A percentile compares a stretch with the other conserved stretches of the same genome.
phyloP scores from a whole-genome alignment of 2,329 filamentous ascomycete species.

The Neonectria ditissima region DNA sequence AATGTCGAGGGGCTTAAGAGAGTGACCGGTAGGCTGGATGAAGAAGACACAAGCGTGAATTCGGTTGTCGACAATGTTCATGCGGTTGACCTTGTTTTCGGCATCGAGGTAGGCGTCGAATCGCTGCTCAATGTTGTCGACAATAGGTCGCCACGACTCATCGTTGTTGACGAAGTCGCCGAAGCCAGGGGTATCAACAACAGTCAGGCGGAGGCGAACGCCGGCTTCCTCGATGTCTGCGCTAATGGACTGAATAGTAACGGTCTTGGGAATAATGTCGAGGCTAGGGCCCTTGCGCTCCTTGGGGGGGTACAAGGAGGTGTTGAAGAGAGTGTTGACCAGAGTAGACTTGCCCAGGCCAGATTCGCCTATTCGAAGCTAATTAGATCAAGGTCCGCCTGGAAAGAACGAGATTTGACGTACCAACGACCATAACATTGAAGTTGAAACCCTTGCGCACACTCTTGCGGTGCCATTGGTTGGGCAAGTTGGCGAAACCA shows the following conservation, averaged over 20 bases:
- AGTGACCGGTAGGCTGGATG: conserved; percentile 98
- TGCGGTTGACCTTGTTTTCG: conserved; percentile 99
- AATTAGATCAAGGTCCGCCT: not conserved
- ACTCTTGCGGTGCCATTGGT: conserved; percentile 99
- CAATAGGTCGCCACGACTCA: conserved; percentile 98
- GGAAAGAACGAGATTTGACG: conserved; percentile 54
- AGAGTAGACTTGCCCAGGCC: conserved; percentile 98
- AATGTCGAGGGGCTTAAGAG: conserved; percentile 97
- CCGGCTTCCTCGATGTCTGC: conserved; percentile 98
- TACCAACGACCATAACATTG: conserved; percentile 99
- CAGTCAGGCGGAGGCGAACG: conserved; percentile 93
- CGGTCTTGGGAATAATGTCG: conserved; percentile 98
- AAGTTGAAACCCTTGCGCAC: conserved; percentile 99
- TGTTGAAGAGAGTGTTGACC: conserved; percentile 99
- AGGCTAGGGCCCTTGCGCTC: conserved; percentile 97
- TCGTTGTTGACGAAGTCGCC: conserved; percentile 99
- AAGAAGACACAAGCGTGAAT: conserved; percentile 99
- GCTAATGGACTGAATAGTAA: conserved; percentile 93
- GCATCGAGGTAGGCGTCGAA: conserved; percentile 98
- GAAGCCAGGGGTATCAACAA: conserved; percentile 97
- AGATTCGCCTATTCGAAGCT: conserved; percentile 82
- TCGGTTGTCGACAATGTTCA: conserved; percentile 99
- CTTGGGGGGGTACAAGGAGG: conserved; percentile 97
- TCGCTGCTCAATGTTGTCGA: conserved; percentile 99
- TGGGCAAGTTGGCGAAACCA: conserved; percentile 97